Percentiles rank a stretch among this genome's conserved stretches.
Conservation (phyloP, 306 rosid species). For the Rosa multiflora region DNA sequence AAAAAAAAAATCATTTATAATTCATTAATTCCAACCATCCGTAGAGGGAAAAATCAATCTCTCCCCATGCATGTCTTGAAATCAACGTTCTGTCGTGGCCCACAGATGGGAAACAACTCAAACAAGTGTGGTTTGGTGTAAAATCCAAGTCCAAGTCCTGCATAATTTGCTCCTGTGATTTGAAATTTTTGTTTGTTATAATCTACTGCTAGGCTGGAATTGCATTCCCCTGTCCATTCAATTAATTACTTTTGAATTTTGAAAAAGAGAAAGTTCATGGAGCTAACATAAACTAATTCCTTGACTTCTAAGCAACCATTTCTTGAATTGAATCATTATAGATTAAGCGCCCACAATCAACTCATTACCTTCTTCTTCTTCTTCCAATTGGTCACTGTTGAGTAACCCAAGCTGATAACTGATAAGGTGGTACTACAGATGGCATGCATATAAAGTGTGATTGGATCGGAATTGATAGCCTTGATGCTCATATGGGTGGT, state of each 20-base stretch:
- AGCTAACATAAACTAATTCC: not conserved
- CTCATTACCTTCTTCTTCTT: not conserved
- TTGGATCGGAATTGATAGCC: not conserved
- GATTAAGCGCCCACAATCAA: not conserved
- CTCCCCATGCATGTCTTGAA: not conserved
- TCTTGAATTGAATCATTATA: not conserved
- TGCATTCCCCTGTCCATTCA: not conserved
- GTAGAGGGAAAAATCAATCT: not conserved
- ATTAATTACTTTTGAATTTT: not conserved
- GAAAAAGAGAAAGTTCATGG: not conserved
- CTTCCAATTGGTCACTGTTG: not conserved
- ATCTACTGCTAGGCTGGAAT: not conserved
- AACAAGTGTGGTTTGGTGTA: slow-evolving; percentile 15
- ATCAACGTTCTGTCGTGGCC: slow-evolving; percentile 8
- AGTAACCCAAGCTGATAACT: not conserved
- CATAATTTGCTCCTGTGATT: not conserved
- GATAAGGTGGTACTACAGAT: slow-evolving; percentile 12
- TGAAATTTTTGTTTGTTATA: not conserved
- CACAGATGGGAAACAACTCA: slow-evolving; percentile 12
- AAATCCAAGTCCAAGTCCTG: slow-evolving; percentile 9
- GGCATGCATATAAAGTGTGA: slow-evolving; percentile 12
- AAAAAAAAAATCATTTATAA: not conserved
- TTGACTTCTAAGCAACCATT: slow-evolving; percentile 13
- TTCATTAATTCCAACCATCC: slow-evolving; percentile 18
- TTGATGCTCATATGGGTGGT: slow-evolving; percentile 15